phyloP scores from a whole-genome alignment of 805 yeast species.

The Ogataea naganishii region DNA sequence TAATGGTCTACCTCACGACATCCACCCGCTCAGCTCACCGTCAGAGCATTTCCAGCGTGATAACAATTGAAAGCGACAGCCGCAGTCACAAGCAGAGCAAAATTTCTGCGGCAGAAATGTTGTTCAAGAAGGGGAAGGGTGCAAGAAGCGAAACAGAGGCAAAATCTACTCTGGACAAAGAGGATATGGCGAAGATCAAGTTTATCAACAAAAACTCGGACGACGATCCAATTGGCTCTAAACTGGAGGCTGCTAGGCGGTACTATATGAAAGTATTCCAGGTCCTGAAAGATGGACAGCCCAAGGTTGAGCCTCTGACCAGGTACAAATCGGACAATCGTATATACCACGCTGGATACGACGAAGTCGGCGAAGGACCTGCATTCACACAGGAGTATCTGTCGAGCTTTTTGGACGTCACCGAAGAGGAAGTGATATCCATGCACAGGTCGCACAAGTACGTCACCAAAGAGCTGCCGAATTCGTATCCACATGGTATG shows the following conservation, averaged over 20 bases:
- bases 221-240: slow-evolving; percentile 23
- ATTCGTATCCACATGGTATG: slow-evolving; percentile 32
- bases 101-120: slow-evolving; percentile 12
- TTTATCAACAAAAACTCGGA: slow-evolving; percentile 15
- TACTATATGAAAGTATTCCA: slow-evolving; percentile 36
- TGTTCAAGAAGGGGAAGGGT: slow-evolving; percentile 5
- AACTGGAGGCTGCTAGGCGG: slow-evolving; percentile 28
- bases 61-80: too few species aligned
- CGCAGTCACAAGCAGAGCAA: too few species aligned
- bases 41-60: too few species aligned
- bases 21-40: too few species aligned
- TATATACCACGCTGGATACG: slow-evolving; percentile 49
- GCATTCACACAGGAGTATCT: slow-evolving; percentile 47
- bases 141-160: slow-evolving; percentile 1
- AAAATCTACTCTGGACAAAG: slow-evolving; percentile 6
- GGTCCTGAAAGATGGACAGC: slow-evolving; percentile 28
- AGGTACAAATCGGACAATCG: slow-evolving; percentile 36
- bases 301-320: slow-evolving; percentile 32
- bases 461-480: slow-evolving; percentile 39
- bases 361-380: slow-evolving; percentile 25
- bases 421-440: slow-evolving; percentile 30
- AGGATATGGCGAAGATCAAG: slow-evolving; percentile 11
- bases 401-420: slow-evolving; percentile 37
- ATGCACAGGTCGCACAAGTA: slow-evolving; percentile 38
- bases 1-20: too few species aligned